phyloP scores from a whole-genome alignment of 169 alveolate species.

The Cyclospora cayetanensis region DNA sequence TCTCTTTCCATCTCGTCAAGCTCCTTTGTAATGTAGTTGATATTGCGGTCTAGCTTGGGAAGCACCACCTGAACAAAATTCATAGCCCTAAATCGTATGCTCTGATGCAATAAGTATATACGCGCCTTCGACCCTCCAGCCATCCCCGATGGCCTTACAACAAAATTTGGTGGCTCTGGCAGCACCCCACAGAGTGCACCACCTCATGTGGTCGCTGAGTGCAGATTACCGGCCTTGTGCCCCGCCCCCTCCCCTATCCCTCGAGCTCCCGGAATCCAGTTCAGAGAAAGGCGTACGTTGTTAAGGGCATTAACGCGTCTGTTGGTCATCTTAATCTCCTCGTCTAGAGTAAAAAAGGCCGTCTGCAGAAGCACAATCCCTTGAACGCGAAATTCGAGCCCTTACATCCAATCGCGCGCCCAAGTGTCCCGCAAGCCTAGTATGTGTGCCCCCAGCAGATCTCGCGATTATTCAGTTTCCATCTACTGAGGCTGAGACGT shows the following conservation, averaged over 20 bases:
- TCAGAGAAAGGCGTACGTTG: slow-evolving; percentile 78
- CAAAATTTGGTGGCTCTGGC: background rate
- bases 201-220: too few relatives aligned
- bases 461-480: background rate
- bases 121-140: too few relatives aligned
- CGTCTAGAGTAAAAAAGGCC: slow-evolving; percentile 92
- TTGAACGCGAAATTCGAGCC: background rate
- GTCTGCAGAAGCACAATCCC: slow-evolving; percentile 79
- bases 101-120: too few relatives aligned
- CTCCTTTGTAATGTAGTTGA: slow-evolving; percentile 90
- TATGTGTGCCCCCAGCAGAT: background rate
- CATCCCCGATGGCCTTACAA: background rate
- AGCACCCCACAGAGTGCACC: background rate
- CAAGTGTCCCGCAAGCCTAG: background rate
- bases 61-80: slow-evolving; percentile 79
- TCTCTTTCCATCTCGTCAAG: slow-evolving; percentile 94
- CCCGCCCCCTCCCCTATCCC: background rate
- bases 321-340: slow-evolving; percentile 93
- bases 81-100: background rate
- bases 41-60: slow-evolving; percentile 88
- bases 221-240: too few relatives aligned
- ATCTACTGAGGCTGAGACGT: background rate
- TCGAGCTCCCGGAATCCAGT: background rate
- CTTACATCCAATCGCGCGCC: background rate
- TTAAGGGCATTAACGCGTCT: slow-evolving; percentile 96